Conservation (phyloP, 352 stramenopile species). For the Phytophthora macrochlamydospora region DNA sequence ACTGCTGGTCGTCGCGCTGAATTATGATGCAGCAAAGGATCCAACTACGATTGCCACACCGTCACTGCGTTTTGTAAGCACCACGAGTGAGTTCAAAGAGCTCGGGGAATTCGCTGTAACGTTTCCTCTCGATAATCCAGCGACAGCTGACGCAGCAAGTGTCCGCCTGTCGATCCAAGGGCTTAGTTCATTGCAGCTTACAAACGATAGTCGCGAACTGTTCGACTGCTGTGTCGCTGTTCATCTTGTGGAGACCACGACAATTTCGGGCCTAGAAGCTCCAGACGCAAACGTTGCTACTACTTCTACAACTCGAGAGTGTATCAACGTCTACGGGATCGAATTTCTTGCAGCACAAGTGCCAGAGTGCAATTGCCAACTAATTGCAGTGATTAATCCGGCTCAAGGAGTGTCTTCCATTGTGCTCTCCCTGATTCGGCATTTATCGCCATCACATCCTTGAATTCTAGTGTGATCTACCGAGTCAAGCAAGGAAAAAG, state of each 20-base stretch:
- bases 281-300: conserved; percentile 4
- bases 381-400: conserved; percentile 14
- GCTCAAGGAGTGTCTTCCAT: conserved; percentile 10
- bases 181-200: conserved; percentile 25
- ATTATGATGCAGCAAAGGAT: neutral
- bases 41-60: neutral
- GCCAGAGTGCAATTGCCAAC: conserved; percentile 7
- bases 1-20: conserved; percentile 14
- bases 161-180: conserved; percentile 16
- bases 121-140: conserved; percentile 9
- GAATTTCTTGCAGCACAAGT: neutral
- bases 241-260: conserved; percentile 19
- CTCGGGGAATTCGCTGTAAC: conserved; percentile 12
- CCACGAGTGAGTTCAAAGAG: neutral
- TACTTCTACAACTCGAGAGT: conserved; percentile 9
- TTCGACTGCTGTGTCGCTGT: conserved; percentile 21
- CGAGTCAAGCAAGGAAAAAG: conserved; percentile 2
- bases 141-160: neutral
- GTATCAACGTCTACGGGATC: conserved; percentile 25
- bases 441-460: conserved; percentile 28
- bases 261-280: neutral
- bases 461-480: conserved; percentile 11
- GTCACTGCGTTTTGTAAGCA: conserved; percentile 5
- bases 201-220: neutral
- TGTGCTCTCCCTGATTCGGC: conserved; percentile 31